Evolutionary conservation across 768 basidiomycete genomes (phyloP), one percentile per base, ranked within the genome.

Genomic region (Cyclocybe cylindracea): DNA sequence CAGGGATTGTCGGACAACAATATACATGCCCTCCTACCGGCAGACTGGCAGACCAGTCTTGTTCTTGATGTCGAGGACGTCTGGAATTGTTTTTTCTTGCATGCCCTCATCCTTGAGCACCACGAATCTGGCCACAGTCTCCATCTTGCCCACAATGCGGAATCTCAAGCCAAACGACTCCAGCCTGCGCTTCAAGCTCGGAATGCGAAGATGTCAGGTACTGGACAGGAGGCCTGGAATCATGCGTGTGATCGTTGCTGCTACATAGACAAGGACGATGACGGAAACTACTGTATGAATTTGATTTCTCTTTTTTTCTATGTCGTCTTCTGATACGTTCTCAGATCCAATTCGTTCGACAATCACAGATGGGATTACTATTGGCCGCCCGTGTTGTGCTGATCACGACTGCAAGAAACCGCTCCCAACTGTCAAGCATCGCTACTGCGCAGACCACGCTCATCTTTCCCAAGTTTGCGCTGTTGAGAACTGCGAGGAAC

Each of bases 351-450:
- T 61, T 19, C 53, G 55, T 10, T 47, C 62, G 6, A 54, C 54
- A 1, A 64, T 70, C 10, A 65, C 60, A 11, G 69, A 72, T 61
- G 67, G 70, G 4, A 57, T 72, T 19, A 61, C 61, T 8, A 59
- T 73, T 44, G 71, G 70, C 6, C 64, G 61, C 44, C 65, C 65
- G 0, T 65, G 66, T 37, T 73, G 71, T 48, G 53, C 44, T 11
- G 58, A 62, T 2, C 66, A 67, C 37, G 56, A 69, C 37, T 72
- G 71, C 53, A 41, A 57, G 2, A 48, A 8, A 0, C 49, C 39
- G n/a, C 18, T 50, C 16, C 24, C n/a, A 3, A 13, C 6, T 19
- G 29, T 34, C 1, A 43, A 43, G 10, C 31, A 50, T 37, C 31
- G 14, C 8, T 50, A 38, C 37, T 50, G 49, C 14, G 16, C 13